Evolutionary conservation across 768 basidiomycete genomes (phyloP).

Genomic region (Leccinum boreale): DNA sequence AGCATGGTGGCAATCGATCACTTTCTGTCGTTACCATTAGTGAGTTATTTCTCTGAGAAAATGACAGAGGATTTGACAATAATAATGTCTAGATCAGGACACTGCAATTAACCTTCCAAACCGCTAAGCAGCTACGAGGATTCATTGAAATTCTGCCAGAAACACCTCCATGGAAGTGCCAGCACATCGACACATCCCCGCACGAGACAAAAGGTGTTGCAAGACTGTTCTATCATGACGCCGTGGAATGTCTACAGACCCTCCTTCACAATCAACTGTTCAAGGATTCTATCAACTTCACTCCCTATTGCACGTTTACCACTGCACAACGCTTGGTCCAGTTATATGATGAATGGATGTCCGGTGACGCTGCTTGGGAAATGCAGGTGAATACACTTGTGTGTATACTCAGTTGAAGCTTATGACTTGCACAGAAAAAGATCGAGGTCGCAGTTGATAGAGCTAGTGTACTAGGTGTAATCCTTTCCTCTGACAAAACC

Average conservation of each 20-base stretch:
- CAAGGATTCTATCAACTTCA: conserved; percentile 5
- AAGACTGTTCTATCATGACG: not conserved
- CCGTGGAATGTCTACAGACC: not conserved
- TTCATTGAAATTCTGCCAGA: not conserved
- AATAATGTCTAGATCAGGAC: too few species aligned
- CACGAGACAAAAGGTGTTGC: not conserved
- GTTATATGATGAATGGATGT: conserved; percentile 24
- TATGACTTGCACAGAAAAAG: not conserved
- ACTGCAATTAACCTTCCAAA: too few species aligned
- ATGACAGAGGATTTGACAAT: too few species aligned
- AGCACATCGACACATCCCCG: not conserved
- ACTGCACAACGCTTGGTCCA: conserved; percentile 2
- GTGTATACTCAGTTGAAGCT: too few species aligned
- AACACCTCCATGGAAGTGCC: not conserved
- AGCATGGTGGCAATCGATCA: too few species aligned
- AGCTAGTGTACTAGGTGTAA: not conserved
- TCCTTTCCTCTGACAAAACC: not conserved
- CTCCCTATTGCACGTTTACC: conserved; percentile 12
- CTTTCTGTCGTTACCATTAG: too few species aligned
- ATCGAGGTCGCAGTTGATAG: not conserved
- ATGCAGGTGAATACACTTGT: conserved; percentile 16
- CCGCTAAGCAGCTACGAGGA: too few species aligned
- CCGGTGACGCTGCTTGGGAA: conserved; percentile 24
- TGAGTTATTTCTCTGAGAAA: too few species aligned
- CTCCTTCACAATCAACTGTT: not conserved